Conservation (phyloP, 192 early-diverging fungal genomes). For the Coemansia sp. region DNA sequence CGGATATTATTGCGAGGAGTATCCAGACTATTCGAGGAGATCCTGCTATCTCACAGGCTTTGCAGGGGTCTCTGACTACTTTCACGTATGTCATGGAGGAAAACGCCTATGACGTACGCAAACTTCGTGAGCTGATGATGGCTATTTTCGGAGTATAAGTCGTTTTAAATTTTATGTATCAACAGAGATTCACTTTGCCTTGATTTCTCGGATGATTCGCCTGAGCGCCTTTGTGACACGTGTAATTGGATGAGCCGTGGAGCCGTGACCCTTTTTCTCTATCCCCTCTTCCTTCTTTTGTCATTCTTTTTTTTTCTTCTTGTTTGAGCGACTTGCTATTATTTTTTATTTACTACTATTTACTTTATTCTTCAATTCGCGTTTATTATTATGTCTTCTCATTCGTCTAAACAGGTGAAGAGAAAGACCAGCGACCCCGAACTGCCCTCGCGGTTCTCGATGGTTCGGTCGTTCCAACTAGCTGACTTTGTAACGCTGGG, state of each 20-base stretch:
- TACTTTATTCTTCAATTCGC: not conserved
- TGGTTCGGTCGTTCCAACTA: constrained; percentile 69
- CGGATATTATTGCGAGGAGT: constrained; percentile 74
- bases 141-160: constrained; percentile 43
- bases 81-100: constrained; percentile 92
- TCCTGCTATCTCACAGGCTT: constrained; percentile 68
- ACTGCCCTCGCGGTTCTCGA: constrained; percentile 54
- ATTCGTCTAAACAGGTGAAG: constrained; percentile 20
- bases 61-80: constrained; percentile 77
- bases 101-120: constrained; percentile 49
- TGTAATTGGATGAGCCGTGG: not conserved
- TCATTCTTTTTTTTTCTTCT: constrained; percentile 5
- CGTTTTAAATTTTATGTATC: not conserved
- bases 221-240: constrained; percentile 5
- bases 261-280: not conserved
- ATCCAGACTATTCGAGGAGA: constrained; percentile 81
- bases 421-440: constrained; percentile 44
- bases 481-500: constrained; percentile 88
- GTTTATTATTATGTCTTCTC: not conserved
- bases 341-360: not conserved
- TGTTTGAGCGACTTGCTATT: not conserved
- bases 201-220: constrained; percentile 1
- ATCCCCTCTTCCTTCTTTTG: not conserved
- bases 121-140: constrained; percentile 57
- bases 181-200: not conserved